phyloP scores from a whole-genome alignment of 208 protist genomes.

The Acanthamoeba quina region DNA sequence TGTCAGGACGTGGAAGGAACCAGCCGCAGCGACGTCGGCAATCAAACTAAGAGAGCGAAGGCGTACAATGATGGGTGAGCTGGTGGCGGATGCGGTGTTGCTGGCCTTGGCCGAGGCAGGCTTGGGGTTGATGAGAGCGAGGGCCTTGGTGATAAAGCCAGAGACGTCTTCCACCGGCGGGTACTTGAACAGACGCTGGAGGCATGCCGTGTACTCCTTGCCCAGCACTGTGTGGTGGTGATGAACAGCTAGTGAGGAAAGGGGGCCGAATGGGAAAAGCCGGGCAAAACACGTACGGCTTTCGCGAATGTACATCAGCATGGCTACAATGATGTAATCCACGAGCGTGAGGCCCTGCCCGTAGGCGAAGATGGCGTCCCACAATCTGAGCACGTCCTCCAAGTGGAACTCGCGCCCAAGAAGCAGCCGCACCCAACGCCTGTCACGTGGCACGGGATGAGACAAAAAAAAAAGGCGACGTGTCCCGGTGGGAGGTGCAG shows the following conservation, averaged over 20 bases:
- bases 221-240: slow-evolving; percentile 74
- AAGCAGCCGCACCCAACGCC: slow-evolving; percentile 88
- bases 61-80: not conserved
- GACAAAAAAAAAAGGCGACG: not conserved
- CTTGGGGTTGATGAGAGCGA: slow-evolving; percentile 64
- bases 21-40: not conserved
- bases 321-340: slow-evolving; percentile 88
- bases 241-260: not conserved
- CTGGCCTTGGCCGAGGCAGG: not conserved
- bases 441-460: not conserved
- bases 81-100: slow-evolving; percentile 43
- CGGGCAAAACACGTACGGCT: slow-evolving; percentile 75
- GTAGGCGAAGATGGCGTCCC: slow-evolving; percentile 88
- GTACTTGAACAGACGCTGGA: slow-evolving; percentile 85
- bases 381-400: slow-evolving; percentile 87
- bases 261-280: not conserved
- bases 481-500: not conserved
- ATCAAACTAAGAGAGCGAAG: not conserved
- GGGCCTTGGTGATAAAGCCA: slow-evolving; percentile 79
- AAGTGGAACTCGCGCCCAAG: slow-evolving; percentile 90
- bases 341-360: slow-evolving; percentile 77
- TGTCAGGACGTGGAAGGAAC: too few relatives aligned
- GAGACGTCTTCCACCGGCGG: slow-evolving; percentile 87
- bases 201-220: slow-evolving; percentile 79
- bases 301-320: slow-evolving; percentile 87